Base-by-base conservation (phyloP, 148 eudicot species). In the Rhododendron simsii region DNA sequence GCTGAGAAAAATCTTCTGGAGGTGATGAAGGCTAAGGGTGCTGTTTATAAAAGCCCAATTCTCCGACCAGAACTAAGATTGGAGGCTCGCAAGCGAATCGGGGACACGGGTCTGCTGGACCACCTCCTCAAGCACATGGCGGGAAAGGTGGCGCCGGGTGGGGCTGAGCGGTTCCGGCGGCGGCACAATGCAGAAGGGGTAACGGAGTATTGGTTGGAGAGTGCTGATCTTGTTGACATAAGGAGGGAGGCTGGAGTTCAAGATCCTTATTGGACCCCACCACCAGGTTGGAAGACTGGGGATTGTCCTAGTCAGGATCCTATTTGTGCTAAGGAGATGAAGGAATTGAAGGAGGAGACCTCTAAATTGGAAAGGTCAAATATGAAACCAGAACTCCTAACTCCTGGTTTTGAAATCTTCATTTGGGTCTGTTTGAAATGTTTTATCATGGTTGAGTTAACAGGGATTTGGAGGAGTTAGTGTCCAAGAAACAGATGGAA, bases 81-180 rank as follows among this genome's bases (percentile, higher is more conserved):
- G 3, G 99, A 93, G 87, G 98, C 99, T 39, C 80, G 99, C 71
- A 96, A 95, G 83, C 78, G 86, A 74, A 96, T 96, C 0, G 99
- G 99, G 3, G 99, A 96, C 85, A 96, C 99, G 0, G 99, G 99
- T 57, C 89, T 96, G 30, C 86, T 96, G 86, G 99, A 96, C 82
- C 99, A 96, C 85, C 92, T 96, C 11, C 94, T 96, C 37, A 96
- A 96, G 92, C 99, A 96, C 86, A 90, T 96, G 96, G 98, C 99
- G 0, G 98, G 95, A 50, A 93, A 91, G 89, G 84, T 93, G 48
- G 98, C 99, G 26, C 98, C 98, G 2, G 98, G 98, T 37, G 98
- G 98, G 11, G 83, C 84, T 79, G 94, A 94, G 75, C 89, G 99
- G 69, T 96, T 96, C 84, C 82, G 98, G 44, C 88, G 98, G 55